phyloP scores from a whole-genome alignment of 1,139 yeast genomes.

The Hyphopichia wangnamkhiaoensis region DNA sequence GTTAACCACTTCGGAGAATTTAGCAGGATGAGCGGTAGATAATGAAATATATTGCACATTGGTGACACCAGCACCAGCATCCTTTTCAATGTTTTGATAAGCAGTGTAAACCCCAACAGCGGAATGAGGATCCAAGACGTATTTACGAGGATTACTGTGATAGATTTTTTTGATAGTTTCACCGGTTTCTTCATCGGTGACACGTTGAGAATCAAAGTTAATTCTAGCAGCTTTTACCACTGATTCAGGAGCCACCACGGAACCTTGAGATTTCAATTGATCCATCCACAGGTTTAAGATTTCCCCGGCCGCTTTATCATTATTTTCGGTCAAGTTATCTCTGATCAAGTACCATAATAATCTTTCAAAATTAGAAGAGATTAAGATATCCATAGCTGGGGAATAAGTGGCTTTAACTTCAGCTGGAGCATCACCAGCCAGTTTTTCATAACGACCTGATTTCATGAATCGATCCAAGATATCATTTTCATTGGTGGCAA shows the following conservation, averaged over 20 bases:
- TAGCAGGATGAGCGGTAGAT: constrained; percentile 98
- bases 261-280: constrained; percentile 72
- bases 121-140: constrained; percentile 93
- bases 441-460: constrained; percentile 79
- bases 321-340: constrained; percentile 54
- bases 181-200: constrained; percentile 74
- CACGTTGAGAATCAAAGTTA: constrained; percentile 78
- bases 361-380: constrained; percentile 94
- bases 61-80: constrained; percentile 32
- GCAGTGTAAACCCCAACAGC: constrained; percentile 91
- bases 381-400: constrained; percentile 98
- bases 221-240: constrained; percentile 66
- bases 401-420: constrained; percentile 87
- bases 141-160: constrained; percentile 59
- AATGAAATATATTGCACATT: constrained; percentile 67
- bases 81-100: constrained; percentile 57
- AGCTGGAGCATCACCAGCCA: constrained; percentile 39
- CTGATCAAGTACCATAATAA: constrained; percentile 91
- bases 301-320: constrained; percentile 73
- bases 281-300: constrained; percentile 76
- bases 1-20: constrained; percentile 94
- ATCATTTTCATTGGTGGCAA: constrained; percentile 95
- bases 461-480: constrained; percentile 90
- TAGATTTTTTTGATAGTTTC: constrained; percentile 74
- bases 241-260: constrained; percentile 66